These are phyloP conservation scores for Neopestalotiopsis clavispora DNA, from an alignment of 2,329 filamentous ascomycete genomes.

Conservation along the genomic window DNA sequence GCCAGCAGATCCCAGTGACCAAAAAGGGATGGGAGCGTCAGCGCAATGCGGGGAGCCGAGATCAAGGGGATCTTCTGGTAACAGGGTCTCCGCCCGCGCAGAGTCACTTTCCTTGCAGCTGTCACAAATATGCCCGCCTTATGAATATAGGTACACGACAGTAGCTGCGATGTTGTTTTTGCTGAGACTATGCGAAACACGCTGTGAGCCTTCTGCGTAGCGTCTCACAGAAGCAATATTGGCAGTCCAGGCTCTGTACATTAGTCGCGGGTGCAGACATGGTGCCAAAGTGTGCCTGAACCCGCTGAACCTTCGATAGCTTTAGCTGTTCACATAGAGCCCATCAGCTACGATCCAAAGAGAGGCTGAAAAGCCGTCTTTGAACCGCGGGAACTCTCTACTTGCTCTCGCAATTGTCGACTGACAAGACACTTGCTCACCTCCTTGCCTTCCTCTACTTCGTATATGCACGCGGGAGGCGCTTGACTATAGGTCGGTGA, in stretches of 20 bases:
- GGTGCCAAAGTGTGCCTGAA: neutral
- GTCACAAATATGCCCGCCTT: neutral
- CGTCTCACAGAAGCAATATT: neutral
- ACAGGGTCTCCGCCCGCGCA: neutral
- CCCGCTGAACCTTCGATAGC: neutral
- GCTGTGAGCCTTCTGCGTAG: neutral
- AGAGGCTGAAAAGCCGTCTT: neutral
- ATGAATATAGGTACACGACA: neutral
- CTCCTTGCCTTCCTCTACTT: neutral
- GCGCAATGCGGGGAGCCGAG: conserved; percentile 11
- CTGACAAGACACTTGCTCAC: neutral
- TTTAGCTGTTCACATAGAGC: neutral
- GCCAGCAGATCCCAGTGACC: conserved; percentile 2
- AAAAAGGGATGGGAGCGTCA: conserved; percentile 5
- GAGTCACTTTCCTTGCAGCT: neutral
- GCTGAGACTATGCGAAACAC: conserved; percentile 1
- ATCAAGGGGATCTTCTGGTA: neutral
- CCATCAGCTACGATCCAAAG: neutral
- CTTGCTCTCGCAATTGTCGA: neutral
- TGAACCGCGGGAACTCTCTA: neutral
- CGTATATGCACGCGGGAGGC: conserved; percentile 11
- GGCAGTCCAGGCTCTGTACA: neutral
- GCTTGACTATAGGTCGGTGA: conserved; percentile 3
- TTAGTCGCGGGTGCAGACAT: conserved; percentile 2
- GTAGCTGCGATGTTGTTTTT: conserved; percentile 1